Conservation (phyloP, 495 filamentous ascomycete species). For the Xylaria grammica region DNA sequence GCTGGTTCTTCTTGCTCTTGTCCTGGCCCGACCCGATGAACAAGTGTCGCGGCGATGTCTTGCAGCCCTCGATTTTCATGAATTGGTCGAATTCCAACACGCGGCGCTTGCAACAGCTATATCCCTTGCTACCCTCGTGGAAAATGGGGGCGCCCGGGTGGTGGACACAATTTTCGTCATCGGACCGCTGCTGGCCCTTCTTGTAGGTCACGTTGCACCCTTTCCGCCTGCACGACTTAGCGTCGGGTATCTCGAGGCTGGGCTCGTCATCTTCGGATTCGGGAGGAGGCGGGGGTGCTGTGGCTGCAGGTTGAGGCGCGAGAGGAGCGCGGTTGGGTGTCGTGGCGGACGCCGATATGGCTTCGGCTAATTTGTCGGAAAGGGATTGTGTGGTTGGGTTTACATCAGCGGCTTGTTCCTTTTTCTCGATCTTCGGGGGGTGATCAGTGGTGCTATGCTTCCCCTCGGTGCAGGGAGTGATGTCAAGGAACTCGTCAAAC, state of each 20-base stretch:
- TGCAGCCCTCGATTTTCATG: constrained; percentile 91
- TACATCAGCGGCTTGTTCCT: constrained; percentile 30
- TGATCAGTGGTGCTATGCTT: constrained; percentile 86
- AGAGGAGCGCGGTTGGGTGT: constrained; percentile 53
- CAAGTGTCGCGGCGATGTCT: constrained; percentile 77
- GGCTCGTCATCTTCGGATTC: constrained; percentile 91
- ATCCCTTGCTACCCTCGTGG: constrained; percentile 97
- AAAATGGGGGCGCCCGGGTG: constrained; percentile 90
- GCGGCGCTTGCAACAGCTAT: constrained; percentile 92
- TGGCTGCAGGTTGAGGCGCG: constrained; percentile 59
- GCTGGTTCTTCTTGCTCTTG: constrained; percentile 56
- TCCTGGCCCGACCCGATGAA: constrained; percentile 80
- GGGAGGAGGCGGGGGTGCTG: constrained; percentile 68
- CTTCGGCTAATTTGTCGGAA: constrained; percentile 40
- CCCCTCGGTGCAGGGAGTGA: constrained; percentile 92
- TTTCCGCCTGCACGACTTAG: constrained; percentile 75
- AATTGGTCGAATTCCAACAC: constrained; percentile 98
- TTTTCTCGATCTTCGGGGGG: constrained; percentile 62
- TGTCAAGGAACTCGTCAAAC: constrained; percentile 97
- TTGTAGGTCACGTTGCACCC: constrained; percentile 72
- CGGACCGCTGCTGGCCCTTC: constrained; percentile 57
- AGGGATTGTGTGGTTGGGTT: constrained; percentile 40
- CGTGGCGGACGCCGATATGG: constrained; percentile 35
- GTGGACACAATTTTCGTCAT: constrained; percentile 80
- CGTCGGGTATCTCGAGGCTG: constrained; percentile 68